These are phyloP conservation scores for Stromatinia cepivora DNA, from an alignment of 2,329 filamentous ascomycete species.

Conservation along the genomic window DNA sequence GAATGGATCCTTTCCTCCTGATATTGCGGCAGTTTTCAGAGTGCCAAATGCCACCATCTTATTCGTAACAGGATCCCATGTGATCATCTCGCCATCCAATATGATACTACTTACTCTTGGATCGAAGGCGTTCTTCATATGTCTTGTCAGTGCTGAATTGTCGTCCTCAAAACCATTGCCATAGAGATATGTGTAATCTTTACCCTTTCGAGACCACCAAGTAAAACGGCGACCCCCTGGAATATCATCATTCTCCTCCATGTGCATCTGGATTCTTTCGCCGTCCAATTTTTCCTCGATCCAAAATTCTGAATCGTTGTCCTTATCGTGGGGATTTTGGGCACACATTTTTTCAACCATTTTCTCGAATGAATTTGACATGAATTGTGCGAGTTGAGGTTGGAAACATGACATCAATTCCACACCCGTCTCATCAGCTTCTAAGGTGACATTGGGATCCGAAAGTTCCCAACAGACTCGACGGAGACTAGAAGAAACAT, in stretches of 20 bases:
- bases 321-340: conserved; percentile 48
- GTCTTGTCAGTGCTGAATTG: conserved; percentile 74
- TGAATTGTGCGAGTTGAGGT: conserved; percentile 90
- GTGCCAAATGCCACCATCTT: conserved; percentile 88
- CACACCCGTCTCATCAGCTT: conserved; percentile 73
- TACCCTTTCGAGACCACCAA: conserved; percentile 95
- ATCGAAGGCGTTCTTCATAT: conserved; percentile 75
- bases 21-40: conserved; percentile 84
- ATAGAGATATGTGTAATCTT: conserved; percentile 95
- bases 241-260: conserved; percentile 67
- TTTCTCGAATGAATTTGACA: conserved; percentile 77
- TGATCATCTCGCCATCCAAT: conserved; percentile 97
- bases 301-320: conserved; percentile 81
- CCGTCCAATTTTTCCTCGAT: conserved; percentile 98
- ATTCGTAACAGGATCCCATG: conserved; percentile 86
- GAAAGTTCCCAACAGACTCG: conserved; percentile 93
- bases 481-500: conserved; percentile 84
- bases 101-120: conserved; percentile 81
- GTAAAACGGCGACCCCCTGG: conserved; percentile 72
- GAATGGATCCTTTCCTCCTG: conserved; percentile 73
- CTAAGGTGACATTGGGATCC: conserved; percentile 70
- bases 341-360: conserved; percentile 67
- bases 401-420: conserved; percentile 93
- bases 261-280: conserved; percentile 95
- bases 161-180: conserved; percentile 74